A percentile compares a stretch with the other conserved stretches of the same genome.
Conservation (phyloP, 129 eudicot genomes). For the Flaveria trinervia region DNA sequence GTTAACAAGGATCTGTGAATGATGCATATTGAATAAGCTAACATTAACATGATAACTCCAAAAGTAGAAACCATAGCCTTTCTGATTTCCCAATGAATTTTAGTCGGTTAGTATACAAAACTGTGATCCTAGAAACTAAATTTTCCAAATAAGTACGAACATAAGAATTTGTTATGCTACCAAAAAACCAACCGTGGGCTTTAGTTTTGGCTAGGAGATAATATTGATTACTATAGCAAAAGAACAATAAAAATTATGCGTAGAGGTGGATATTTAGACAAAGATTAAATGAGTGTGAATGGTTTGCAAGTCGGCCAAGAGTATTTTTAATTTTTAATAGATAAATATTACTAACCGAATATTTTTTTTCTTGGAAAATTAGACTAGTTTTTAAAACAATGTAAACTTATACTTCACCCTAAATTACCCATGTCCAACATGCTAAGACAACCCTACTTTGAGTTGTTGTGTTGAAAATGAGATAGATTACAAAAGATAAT, state of each 20-base stretch:
- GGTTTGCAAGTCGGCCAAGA: neutral
- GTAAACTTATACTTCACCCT: neutral
- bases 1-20: too few relatives aligned
- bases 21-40: too few relatives aligned
- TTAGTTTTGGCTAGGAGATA: neutral
- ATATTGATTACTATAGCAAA: neutral
- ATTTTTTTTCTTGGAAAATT: neutral
- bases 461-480: neutral
- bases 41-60: neutral
- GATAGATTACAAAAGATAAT: neutral
- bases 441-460: neutral
- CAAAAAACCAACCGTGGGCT: neutral
- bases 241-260: too few relatives aligned
- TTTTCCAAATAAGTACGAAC: neutral
- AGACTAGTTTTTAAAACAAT: neutral
- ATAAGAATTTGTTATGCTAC: neutral
- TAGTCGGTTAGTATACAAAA: neutral
- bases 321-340: neutral
- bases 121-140: neutral
- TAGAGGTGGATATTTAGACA: neutral
- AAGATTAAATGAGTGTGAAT: neutral
- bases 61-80: neutral
- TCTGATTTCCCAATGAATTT: neutral
- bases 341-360: neutral
- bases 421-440: neutral